These are phyloP conservation scores for Chalciporus sp. DNA, from an alignment of 1,284 basidiomycete genomes.

Conservation along the genomic window DNA sequence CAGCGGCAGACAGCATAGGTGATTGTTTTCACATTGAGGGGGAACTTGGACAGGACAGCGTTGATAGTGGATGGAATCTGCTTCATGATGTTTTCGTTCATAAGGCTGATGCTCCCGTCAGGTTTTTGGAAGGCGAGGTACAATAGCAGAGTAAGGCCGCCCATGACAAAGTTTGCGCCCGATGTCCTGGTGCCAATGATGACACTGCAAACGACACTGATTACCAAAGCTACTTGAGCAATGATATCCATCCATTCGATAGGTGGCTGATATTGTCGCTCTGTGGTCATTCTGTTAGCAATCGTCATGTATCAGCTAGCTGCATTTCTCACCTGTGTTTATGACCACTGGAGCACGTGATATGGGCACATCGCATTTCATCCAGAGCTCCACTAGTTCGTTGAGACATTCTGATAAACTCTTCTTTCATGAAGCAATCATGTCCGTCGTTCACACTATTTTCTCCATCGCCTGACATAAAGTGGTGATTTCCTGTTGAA, in stretches of 20 bases:
- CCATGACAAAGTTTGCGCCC: slow-evolving; percentile 10
- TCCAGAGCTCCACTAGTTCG: too few species aligned
- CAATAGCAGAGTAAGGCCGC: slow-evolving; percentile 6
- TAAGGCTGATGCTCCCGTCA: background rate
- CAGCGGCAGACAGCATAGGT: slow-evolving; percentile 8
- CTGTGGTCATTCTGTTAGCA: too few species aligned
- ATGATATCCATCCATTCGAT: slow-evolving; percentile 4
- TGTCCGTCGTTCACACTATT: too few species aligned
- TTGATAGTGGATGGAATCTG: slow-evolving; percentile 13
- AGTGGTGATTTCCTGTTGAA: background rate
- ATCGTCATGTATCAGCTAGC: background rate
- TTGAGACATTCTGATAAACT: too few species aligned
- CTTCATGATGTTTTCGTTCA: slow-evolving; percentile 7
- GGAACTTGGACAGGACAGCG: slow-evolving; percentile 5
- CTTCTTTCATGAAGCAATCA: too few species aligned
- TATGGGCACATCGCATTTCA: too few species aligned
- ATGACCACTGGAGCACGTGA: too few species aligned
- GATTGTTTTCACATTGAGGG: slow-evolving; percentile 4
- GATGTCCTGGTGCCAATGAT: slow-evolving; percentile 5
- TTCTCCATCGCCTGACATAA: too few species aligned
- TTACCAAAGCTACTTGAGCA: slow-evolving; percentile 6
- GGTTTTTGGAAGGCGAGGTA: slow-evolving; percentile 7
- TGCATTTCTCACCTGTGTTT: slow-evolving; percentile 1
- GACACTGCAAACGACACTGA: slow-evolving; percentile 10
- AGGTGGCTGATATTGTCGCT: slow-evolving; percentile 1